Conservation (phyloP, 208 protist genomes). For the Leishmania turanica region DNA sequence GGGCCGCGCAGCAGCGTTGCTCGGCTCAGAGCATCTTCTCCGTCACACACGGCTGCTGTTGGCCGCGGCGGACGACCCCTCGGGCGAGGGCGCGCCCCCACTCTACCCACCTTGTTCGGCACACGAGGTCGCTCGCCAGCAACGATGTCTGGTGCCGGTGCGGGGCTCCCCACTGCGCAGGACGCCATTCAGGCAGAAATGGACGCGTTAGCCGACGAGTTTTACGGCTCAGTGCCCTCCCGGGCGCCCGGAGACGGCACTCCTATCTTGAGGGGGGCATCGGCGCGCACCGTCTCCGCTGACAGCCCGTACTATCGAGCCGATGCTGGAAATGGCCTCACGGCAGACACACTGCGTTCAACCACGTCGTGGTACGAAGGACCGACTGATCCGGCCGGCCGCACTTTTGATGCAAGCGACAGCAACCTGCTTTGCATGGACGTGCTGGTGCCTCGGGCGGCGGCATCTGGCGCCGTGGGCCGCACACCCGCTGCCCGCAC, state of each 20-base stretch:
- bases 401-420: slow-evolving; percentile 76
- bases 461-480: background rate
- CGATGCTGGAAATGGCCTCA: background rate
- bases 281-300: background rate
- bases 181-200: slow-evolving; percentile 61
- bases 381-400: slow-evolving; percentile 49
- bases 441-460: slow-evolving; percentile 31
- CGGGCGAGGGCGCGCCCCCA: background rate
- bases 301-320: slow-evolving; percentile 11
- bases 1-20: background rate
- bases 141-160: background rate
- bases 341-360: slow-evolving; percentile 23
- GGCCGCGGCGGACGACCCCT: background rate
- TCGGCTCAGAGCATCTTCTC: background rate
- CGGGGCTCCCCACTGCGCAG: slow-evolving; percentile 8
- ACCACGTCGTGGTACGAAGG: slow-evolving; percentile 47
- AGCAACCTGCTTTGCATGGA: slow-evolving; percentile 91
- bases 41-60: background rate
- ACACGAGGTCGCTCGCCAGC: background rate
- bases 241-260: slow-evolving; percentile 18
- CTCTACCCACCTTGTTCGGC: background rate
- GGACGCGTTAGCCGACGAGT: slow-evolving; percentile 61
- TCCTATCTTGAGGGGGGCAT: background rate
- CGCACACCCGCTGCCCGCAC: background rate
- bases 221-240: slow-evolving; percentile 40